Conservation (phyloP, 495 filamentous ascomycete species). For the Tetracladium setigerum region DNA sequence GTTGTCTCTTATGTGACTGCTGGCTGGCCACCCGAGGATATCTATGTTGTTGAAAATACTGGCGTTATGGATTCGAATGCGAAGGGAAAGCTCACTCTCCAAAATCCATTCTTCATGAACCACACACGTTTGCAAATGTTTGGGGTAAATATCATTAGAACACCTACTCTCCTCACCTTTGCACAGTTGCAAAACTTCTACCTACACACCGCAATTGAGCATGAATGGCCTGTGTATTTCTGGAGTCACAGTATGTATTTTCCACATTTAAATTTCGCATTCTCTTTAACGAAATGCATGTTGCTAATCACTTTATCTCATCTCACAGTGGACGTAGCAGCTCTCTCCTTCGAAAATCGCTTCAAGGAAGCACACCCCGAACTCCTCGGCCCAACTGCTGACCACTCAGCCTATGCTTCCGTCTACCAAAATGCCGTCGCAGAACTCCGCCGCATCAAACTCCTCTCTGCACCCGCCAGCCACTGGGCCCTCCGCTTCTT, state of each 20-base stretch:
- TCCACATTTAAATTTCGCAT: conserved; percentile 26
- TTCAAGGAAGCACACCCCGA: conserved; percentile 10
- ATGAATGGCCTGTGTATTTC: conserved; percentile 47
- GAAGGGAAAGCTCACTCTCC: conserved; percentile 40
- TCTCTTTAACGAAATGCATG: conserved; percentile 26
- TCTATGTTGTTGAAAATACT: conserved; percentile 58
- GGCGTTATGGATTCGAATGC: conserved; percentile 50
- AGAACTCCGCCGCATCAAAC: conserved; percentile 27
- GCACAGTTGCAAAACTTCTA: conserved; percentile 60
- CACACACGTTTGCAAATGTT: conserved; percentile 42
- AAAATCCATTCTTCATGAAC: conserved; percentile 58
- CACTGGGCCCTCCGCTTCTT: conserved; percentile 49
- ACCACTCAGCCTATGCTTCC: conserved; percentile 36
- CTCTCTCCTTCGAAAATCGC: conserved; percentile 44
- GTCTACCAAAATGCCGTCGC: conserved; percentile 43
- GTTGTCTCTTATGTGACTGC: conserved; percentile 53
- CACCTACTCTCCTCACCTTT: conserved; percentile 51
- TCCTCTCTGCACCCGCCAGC: conserved; percentile 9
- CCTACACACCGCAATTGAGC: conserved; percentile 36
- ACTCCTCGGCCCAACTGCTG: conserved; percentile 17
- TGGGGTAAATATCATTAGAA: conserved; percentile 48
- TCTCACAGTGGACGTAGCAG: conserved; percentile 49
- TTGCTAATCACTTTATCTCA: neutral
- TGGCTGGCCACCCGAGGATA: conserved; percentile 53
- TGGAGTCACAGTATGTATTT: conserved; percentile 35